These are phyloP conservation scores for Heterobasidion occidentale DNA, from an alignment of 1,284 basidiomycete genomes.

Conservation along the genomic window DNA sequence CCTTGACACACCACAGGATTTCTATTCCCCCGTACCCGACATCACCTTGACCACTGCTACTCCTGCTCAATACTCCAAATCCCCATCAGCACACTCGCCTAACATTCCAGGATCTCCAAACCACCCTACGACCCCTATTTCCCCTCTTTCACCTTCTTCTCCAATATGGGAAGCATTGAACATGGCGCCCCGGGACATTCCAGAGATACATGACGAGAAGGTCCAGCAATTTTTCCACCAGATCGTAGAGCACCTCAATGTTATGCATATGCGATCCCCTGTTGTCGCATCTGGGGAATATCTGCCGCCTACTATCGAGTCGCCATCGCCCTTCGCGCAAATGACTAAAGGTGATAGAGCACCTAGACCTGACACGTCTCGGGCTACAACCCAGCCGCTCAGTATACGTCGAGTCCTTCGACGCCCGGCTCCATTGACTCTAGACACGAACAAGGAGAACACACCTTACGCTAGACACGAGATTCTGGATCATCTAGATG, in stretches of 20 bases:
- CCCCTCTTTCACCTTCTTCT: conserved; percentile 17
- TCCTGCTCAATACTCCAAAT: neutral
- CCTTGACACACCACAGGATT: conserved; percentile 10
- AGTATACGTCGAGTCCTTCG: conserved; percentile 20
- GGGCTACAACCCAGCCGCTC: conserved; percentile 16
- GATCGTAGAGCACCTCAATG: conserved; percentile 73
- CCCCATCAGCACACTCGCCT: conserved; percentile 10
- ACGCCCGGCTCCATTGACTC: conserved; percentile 8
- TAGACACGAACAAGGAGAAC: conserved; percentile 23
- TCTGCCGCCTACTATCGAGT: conserved; percentile 1
- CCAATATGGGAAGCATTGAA: conserved; percentile 22
- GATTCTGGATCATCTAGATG: conserved; percentile 2
- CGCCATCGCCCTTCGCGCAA: neutral
- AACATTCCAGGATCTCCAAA: conserved; percentile 10
- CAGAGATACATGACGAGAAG: conserved; percentile 57
- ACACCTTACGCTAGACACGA: conserved; percentile 17
- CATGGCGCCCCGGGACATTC: conserved; percentile 27
- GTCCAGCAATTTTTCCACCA: conserved; percentile 78
- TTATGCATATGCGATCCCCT: conserved; percentile 43
- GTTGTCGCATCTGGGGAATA: neutral
- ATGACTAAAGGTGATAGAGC: neutral
- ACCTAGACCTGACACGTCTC: too few species aligned
- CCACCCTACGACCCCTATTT: conserved; percentile 13
- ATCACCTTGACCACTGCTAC: conserved; percentile 4
- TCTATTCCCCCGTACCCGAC: conserved; percentile 5